Evolutionary conservation across 2,329 filamentous ascomycete species (phyloP), one percentile per base, ranked within the genome.

Genomic region (Emergomyces africanus): DNA sequence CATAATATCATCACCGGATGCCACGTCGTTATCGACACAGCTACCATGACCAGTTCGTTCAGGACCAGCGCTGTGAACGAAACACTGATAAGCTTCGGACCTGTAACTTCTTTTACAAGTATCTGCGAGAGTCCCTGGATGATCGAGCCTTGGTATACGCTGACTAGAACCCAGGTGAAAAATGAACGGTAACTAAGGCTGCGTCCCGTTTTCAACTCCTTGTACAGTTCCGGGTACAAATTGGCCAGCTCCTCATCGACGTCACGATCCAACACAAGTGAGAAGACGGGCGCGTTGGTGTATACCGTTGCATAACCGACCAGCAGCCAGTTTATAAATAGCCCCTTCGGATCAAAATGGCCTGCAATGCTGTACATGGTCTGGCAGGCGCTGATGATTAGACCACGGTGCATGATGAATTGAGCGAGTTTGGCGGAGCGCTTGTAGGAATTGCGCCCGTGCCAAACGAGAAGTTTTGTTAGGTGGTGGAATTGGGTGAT

Each of bases 401-500:
- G 78, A 56, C 94, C 94, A 67, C 94, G 88, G 71, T 99, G 95
- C 67, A 99, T 99, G 67, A 99, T 92, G 73, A 99, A 99, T 72
- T 97, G 95, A 0, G 89, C 90, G 28, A 99, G 82, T 75, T 99
- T 99, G 33, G 94, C 94, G 61, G 85, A 90, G 51, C 95, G 84
- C 74, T 97, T 97, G 79, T 99, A 99, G 66, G 87, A 92, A 75
- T 99, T 99, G 37, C 95, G 85, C 0, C 94, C 94, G 71, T 99
- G 95, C 94, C 95, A 99, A 42, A 99, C 90, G n/a, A 99, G 82
- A 1, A 99, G 81, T 73, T 97, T 99, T 55, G 92, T 95, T 23
- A 99, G 77, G 71, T 99, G 90, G 68, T 86, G 88, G 74, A 99
- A 99, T 68, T 96, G 91, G 61, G 90, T 89, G 66, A 99, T 95